Conservation (phyloP, 495 filamentous ascomycete genomes). For the Parmelia sp. region DNA sequence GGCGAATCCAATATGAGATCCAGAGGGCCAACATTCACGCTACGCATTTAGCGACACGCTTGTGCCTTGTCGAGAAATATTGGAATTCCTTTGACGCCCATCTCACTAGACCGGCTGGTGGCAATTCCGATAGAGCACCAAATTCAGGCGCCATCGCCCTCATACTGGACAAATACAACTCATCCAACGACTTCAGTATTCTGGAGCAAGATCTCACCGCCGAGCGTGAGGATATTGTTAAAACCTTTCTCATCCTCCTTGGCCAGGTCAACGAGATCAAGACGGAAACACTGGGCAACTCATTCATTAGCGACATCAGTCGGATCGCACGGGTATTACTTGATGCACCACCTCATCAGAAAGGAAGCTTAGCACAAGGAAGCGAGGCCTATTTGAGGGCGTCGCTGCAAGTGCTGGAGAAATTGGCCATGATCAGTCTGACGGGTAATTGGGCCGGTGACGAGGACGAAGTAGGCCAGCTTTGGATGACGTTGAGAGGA, state of each 20-base stretch:
- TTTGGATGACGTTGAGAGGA: conserved; percentile 69
- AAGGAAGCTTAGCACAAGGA: conserved; percentile 48
- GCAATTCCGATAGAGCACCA: background rate
- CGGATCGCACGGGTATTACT: conserved; percentile 71
- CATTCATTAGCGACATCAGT: conserved; percentile 64
- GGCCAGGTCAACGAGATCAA: conserved; percentile 67
- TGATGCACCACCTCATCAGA: conserved; percentile 50
- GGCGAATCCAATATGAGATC: conserved; percentile 67
- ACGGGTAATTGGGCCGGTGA: conserved; percentile 48
- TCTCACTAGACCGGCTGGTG: background rate
- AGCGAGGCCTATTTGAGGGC: conserved; percentile 59
- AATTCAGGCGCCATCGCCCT: conserved; percentile 9
- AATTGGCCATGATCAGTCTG: conserved; percentile 48
- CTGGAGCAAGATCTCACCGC: conserved; percentile 50
- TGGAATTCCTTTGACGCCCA: conserved; percentile 57
- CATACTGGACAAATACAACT: conserved; percentile 29
- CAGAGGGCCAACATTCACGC: conserved; percentile 79
- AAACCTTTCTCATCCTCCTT: conserved; percentile 63
- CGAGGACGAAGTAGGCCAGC: conserved; percentile 57
- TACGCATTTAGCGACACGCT: conserved; percentile 66
- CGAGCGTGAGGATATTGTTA: conserved; percentile 70
- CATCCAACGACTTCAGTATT: conserved; percentile 35
- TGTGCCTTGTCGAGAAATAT: conserved; percentile 77
- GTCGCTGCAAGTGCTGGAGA: conserved; percentile 65
- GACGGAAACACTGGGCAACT: conserved; percentile 74